Evolutionary conservation across 2,329 filamentous ascomycete genomes (phyloP), one percentile per base, ranked within the genome.

Genomic region (Didymellaceae sp.): DNA sequence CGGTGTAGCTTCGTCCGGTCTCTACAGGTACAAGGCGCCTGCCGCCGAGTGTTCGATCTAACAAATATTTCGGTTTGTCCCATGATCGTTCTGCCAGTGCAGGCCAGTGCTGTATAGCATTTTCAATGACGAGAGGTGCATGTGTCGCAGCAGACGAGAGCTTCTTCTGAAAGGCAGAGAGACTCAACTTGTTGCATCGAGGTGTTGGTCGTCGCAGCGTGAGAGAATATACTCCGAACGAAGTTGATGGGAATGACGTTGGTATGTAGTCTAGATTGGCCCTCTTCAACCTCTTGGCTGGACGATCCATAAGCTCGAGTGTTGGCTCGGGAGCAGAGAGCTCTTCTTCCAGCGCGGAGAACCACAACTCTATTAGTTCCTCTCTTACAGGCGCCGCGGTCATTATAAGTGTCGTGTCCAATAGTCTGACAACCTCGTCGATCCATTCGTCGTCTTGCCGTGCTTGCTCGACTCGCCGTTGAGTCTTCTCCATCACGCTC

Each of bases 21-120:
- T 97, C 92, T 3, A 97, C 82, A 0, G 93, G 93, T 0, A 97
- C 89, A 0, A 96, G 81, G 9, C 94, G 82, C 24, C 86, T 79
- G 0, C 94, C 94, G 2, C 79, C 82, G 26, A 96, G 84, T 0
- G 92, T 97, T 46, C 79, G 81, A 9, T 83, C 79, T 9, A 91
- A 78, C 48, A 96, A 84, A 70, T 97, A 96, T 0, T 77, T 76
- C 0, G 86, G 86, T n/a, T 80, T 83, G 7, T 76, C 79, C 94
- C 94, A 99, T 0, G 85, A 83, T 1, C 80, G 78, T 0, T 79
- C 76, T n/a, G 49, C 78, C n/a, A 88, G 73, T 0, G 93, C 92
- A 0, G 92, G 91, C 93, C 93, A 97, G 58, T 85, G 74, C 0
- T 80, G 71, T 2, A 89, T 79, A 1, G 86, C 75, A 42, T 82